A percentile compares a stretch with the other conserved stretches of the same genome.
Conservation (phyloP, 2,329 filamentous ascomycete genomes). For the Botrytis aclada region DNA sequence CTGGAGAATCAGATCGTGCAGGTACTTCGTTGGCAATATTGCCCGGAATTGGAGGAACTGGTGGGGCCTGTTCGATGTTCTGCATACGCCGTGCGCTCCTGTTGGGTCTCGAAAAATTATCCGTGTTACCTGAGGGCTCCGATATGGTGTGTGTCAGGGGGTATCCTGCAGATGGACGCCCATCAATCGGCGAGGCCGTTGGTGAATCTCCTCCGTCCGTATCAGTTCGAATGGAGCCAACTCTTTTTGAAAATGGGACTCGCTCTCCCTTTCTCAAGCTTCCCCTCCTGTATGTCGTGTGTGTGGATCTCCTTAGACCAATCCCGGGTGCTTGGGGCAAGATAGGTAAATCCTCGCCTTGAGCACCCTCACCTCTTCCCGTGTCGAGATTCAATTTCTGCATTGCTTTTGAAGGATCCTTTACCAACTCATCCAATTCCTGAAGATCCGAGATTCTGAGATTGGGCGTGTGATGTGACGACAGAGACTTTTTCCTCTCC, state of each 20-base stretch:
- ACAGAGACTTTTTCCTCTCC: constrained; percentile 67
- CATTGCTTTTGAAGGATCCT: constrained; percentile 70
- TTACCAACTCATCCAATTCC: constrained; percentile 76
- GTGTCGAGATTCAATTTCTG: constrained; percentile 57
- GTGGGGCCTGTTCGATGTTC: constrained; percentile 26
- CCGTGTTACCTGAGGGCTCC: constrained; percentile 56
- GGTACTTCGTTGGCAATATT: constrained; percentile 21
- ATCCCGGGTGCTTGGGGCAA: constrained; percentile 72
- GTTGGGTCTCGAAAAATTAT: constrained; percentile 61
- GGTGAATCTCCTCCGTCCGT: constrained; percentile 52
- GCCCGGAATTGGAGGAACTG: constrained; percentile 20
- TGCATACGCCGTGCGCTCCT: constrained; percentile 34
- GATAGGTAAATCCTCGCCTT: constrained; percentile 76
- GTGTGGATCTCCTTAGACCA: constrained; percentile 82
- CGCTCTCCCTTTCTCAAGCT: constrained; percentile 79
- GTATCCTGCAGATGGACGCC: constrained; percentile 40
- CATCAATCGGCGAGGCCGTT: constrained; percentile 46
- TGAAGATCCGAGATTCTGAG: constrained; percentile 59
- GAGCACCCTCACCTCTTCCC: constrained; percentile 30
- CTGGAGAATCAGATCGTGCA: constrained; percentile 22
- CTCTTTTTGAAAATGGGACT: constrained; percentile 70
- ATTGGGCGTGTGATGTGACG: constrained; percentile 49
- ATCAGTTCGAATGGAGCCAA: constrained; percentile 58
- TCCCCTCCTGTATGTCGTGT: constrained; percentile 85
- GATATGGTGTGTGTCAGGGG: constrained; percentile 62